Base-by-base conservation (phyloP, 2,329 filamentous ascomycete genomes). In the Ceratocystis huliohia region DNA sequence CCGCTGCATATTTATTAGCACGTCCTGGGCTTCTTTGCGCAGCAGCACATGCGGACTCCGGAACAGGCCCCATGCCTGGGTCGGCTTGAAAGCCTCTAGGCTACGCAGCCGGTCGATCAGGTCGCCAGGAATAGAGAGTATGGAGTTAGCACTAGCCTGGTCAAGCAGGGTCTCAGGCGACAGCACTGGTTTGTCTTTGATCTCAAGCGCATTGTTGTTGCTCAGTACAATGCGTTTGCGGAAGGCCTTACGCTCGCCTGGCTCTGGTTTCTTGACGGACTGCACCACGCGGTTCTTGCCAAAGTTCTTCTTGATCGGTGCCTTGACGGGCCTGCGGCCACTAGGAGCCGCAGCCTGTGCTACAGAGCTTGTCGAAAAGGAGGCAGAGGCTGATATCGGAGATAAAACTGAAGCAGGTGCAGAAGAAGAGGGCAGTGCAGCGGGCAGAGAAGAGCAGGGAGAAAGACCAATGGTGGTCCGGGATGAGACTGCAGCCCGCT, bases 221-320 rank as follows among this genome's bases (percentile, higher is more conserved):
- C 88, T 93, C 68, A 99, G 84, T 68, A 95, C 86, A 72, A 99
- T 89, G 71, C 89, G 86, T 79, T 95, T 96, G 70, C 91, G 86
- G 74, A 89, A 80, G 33, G 89, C 89, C 77, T 91, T 96, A 70
- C 92, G 85, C 80, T 96, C 92, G 70, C 92, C 93, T 2, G 84
- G 81, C 13, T 79, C 79, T 22, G 88, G 88, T 17, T 76, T 75
- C 30, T 74, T 75, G 57, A 78, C 72, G 66, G 75, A 75, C 17
- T 73, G 72, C 67, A 75, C 75, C 13, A 74, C 72, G 71, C 75
- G 78, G 46, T 64, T 64, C 73, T 80, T 81, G 75, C 84, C 85
- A 75, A 82, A 85, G 70, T 76, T 77, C 69, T 76, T 74, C 72
- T 79, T 76, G 66, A 72, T 71, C 74, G 79, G 79, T 66, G 78